Evolutionary conservation across 164 flowering plant species (phyloP).

Genomic region (Cinnamomum micranthum): DNA sequence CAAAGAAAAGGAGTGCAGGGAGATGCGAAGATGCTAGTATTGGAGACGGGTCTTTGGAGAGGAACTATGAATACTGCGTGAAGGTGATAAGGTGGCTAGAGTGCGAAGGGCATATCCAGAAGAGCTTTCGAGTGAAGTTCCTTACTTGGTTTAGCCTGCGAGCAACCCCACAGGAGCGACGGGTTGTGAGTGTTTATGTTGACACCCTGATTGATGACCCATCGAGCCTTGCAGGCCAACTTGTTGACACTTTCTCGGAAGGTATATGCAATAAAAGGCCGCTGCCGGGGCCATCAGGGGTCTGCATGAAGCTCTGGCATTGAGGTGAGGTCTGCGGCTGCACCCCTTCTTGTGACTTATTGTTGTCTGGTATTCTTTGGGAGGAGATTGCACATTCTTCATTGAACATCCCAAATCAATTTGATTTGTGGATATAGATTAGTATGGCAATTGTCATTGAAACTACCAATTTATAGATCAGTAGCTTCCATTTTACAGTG

Average conservation of each 20-base stretch:
- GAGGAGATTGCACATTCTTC: not conserved
- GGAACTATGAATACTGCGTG: constrained; percentile 10
- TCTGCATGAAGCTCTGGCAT: constrained; percentile 86
- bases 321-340: constrained; percentile 26
- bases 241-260: constrained; percentile 7
- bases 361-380: constrained; percentile 8
- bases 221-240: constrained; percentile 11
- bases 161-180: constrained; percentile 14
- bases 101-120: constrained; percentile 12
- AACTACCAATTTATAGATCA: constrained; percentile 3
- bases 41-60: constrained; percentile 23
- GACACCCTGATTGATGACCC: constrained; percentile 14
- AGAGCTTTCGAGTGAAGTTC: constrained; percentile 12
- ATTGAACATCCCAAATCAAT: constrained; percentile 12
- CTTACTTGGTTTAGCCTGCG: constrained; percentile 13
- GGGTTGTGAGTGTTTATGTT: constrained; percentile 24
- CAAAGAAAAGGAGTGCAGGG: constrained; percentile 31
- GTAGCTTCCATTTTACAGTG: not conserved
- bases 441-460: constrained; percentile 5
- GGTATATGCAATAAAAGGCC: constrained; percentile 9
- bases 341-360: not conserved
- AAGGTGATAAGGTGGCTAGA: constrained; percentile 16
- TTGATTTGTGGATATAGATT: constrained; percentile 3
- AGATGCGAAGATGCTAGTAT: constrained; percentile 26
- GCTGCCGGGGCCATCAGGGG: constrained; percentile 51